Evolutionary conservation across 2,329 filamentous ascomycete genomes (phyloP).

Genomic region (Geoglossum cookeanum): DNA sequence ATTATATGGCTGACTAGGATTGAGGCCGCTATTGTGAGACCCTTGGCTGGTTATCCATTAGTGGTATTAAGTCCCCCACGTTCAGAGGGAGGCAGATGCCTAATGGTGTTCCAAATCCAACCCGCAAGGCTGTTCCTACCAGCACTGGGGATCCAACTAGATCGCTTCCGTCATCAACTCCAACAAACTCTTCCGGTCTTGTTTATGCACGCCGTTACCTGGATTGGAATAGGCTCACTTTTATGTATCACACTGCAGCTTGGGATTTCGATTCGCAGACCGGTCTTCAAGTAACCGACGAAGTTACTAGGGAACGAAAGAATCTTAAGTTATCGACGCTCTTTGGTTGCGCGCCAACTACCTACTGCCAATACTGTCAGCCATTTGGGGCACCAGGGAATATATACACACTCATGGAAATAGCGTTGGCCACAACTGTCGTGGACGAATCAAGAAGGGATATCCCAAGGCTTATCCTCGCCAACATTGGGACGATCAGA

Average conservation of each 20-base stretch:
- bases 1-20: not conserved
- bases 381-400: constrained; percentile 55
- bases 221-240: constrained; percentile 77
- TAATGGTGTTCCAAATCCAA: constrained; percentile 25
- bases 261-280: constrained; percentile 59
- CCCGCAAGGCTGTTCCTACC: constrained; percentile 18
- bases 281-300: constrained; percentile 49
- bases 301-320: constrained; percentile 51
- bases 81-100: constrained; percentile 25
- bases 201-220: constrained; percentile 68
- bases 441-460: constrained; percentile 39
- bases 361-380: constrained; percentile 64
- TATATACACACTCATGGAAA: constrained; percentile 62
- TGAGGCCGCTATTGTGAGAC: constrained; percentile 85
- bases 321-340: constrained; percentile 51
- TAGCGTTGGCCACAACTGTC: constrained; percentile 52
- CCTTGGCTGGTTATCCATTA: constrained; percentile 78
- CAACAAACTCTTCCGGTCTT: constrained; percentile 16
- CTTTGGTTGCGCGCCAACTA: constrained; percentile 64
- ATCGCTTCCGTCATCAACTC: constrained; percentile 3
- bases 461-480: constrained; percentile 49
- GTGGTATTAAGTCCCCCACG: constrained; percentile 35
- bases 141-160: constrained; percentile 7
- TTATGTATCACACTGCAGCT: constrained; percentile 61
- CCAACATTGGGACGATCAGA: constrained; percentile 80